These are phyloP conservation scores for Talaromyces sp. DNA, from an alignment of 2,329 filamentous ascomycete species.

Conservation along the genomic window DNA sequence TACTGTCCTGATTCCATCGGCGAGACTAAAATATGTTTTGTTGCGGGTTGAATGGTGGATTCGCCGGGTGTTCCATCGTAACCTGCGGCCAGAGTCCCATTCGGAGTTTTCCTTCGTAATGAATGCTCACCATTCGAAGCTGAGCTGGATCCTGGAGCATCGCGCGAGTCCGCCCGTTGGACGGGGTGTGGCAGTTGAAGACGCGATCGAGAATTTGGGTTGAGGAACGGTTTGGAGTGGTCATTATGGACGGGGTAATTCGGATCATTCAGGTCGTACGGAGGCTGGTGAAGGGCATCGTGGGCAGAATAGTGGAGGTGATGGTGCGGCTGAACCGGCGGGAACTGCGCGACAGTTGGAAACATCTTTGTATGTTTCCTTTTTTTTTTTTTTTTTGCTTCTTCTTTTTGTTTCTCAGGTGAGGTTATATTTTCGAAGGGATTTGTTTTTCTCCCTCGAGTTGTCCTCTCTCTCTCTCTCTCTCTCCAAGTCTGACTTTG, in stretches of 20 bases:
- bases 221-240: conserved; percentile 28
- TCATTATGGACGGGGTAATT: conserved; percentile 31
- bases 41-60: conserved; percentile 70
- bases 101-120: conserved; percentile 87
- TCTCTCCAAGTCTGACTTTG: not conserved
- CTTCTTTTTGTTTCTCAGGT: not conserved
- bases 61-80: conserved; percentile 84
- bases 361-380: conserved; percentile 44
- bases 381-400: not conserved
- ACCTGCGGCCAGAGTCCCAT: conserved; percentile 86
- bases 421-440: not conserved
- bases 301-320: conserved; percentile 36
- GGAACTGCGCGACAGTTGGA: conserved; percentile 51
- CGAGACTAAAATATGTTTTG: conserved; percentile 81
- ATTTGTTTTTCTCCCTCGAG: not conserved
- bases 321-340: conserved; percentile 47
- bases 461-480: conserved; percentile 3
- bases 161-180: conserved; percentile 38
- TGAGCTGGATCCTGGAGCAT: conserved; percentile 28
- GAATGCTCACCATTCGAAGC: conserved; percentile 64
- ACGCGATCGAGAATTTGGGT: conserved; percentile 33
- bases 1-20: conserved; percentile 50
- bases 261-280: conserved; percentile 35
- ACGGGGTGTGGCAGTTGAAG: conserved; percentile 44
- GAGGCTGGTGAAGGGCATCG: conserved; percentile 31